Evolutionary conservation across 768 basidiomycete genomes (phyloP), one percentile per base, ranked within the genome.

Genomic region (Candolleomyces efflorescens): DNA sequence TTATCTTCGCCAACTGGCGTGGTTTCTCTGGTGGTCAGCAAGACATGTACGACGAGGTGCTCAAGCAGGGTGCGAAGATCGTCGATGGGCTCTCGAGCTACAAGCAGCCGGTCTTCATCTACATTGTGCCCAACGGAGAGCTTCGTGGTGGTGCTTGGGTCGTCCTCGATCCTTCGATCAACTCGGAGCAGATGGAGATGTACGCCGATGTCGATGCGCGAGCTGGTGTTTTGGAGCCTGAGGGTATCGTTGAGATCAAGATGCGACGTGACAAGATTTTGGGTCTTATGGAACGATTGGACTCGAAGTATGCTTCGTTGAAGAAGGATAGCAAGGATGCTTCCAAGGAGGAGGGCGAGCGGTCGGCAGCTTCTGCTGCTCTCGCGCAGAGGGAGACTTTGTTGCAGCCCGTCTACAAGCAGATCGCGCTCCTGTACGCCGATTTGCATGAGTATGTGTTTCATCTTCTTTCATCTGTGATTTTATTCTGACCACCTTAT

Each of bases 1-100:
- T 98, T 71, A 95, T 99, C 72, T 98, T 99, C 68, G 97, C 97
- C 55, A 99, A 99, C 79, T 98, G 97, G 94, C 91, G 97, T 78
- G 97, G 97, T 23, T 99, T 99, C 86, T 99, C 97, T 20, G 97
- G 97, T 61, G 97, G 97, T 62, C 95, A 98, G 73, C 95, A 97
- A 73, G 95, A 98, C 72, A 98, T 98, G 94, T 96, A 94, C 67
- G 94, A 98, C 73, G 95, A 96, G 70, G 84, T 98, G 56, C 79
- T 98, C 67, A 98, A 98, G 75, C 93, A 98, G 71, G 95, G 95
- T 43, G 90, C 95, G 17, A 98, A 96, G 77, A 99, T 99, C 62
- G 97, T 99, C 71, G 97, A 99, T 69, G 97, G 97, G 47, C 82
- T 99, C 41, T 95, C 94, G 54, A 88, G 84, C 69, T 99, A 97